Base-by-base conservation (phyloP, 2,329 filamentous ascomycete genomes). In the Byssochlamys sp. region DNA sequence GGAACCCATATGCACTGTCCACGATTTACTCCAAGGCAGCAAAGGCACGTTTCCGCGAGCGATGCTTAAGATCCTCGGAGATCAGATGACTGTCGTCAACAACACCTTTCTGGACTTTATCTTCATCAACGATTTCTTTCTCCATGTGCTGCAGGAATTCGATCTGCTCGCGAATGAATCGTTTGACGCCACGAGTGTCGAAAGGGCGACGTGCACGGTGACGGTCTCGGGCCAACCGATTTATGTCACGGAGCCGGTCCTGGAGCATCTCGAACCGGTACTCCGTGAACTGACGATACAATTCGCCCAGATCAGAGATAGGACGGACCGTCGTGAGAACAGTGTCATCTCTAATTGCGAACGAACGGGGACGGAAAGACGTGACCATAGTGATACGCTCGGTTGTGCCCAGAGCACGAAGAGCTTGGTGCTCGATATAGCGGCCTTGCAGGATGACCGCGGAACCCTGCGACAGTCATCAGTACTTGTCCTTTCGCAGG, bases 381-480 rank as follows among this genome's bases (percentile, higher is more conserved):
- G 85, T 88, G 54, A 88, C 83, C 73, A 85, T 84, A 50, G 77
- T 82, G 69, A 88, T 86, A 33, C 84, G 80, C 68, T 87, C 85
- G 26, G 78, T 77, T 3, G 77, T 76, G 19, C 83, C 82, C 1
- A 83, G 70, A 9, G 84, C 81, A 11, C 78, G 80, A 19, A 86
- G 75, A 1, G 84, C 85, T 59, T 82, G 79, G 67, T 88, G 85
- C 61, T 83, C 80, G 59, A 88, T 84, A 71, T 87, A 86, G 25
- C 84, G 78, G 14, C 85, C 85, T 68, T 88, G 85, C 49, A 87
- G 74, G n/a, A 87, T 77, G 1, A 86, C 81, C 2, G 82, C 84
- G 54, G 78, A 82, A 14, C 83, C 84, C 82, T 85, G 62, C 26
- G n/a, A 54, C 11, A 25, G n/a, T 57, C n/a, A 53, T 63, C 29